Base-by-base conservation (phyloP, 108 stramenopile genomes). In the Fragilaria crotonensis region DNA sequence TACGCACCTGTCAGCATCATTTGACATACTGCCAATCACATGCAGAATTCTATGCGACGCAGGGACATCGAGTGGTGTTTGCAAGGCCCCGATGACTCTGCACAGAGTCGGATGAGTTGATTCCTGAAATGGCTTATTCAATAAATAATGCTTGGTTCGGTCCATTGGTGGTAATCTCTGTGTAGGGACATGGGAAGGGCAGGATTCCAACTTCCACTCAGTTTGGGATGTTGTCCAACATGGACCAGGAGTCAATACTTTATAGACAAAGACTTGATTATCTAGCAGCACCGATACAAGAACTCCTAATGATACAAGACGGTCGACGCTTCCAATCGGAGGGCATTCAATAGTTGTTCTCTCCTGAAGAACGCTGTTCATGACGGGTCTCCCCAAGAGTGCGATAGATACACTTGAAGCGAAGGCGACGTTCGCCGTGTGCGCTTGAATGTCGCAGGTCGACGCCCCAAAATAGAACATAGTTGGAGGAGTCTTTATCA, bases 1-100 rank as follows among this genome's bases (percentile, higher is more conserved):
- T 25, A 86, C 58, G 54, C 77, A 80, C 22, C 49, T 50, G 2
- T 64, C 53, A n/a, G 80, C 54, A 57, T 89, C 77, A 50, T 85
- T 77, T 19, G 64, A 54, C 25, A 77, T 67, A 0, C 60, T 70
- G 29, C 88, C 88, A 41, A 77, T 49, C 7, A 86, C 56, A 48
- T 84, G 83, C 25, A 86, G 46, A n/a, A 81, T 59, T 11, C 65
- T 62, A 45, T 72, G 54, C 1, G 54, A 56, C n/a, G 31, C n/a
- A 33, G 18, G 17, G 3, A 19, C 7, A 3, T 19, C 31, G 11
- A 19, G n/a, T n/a, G 36, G 54, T 26, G 33, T 2, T 23, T 18
- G 30, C 32, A 56, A 33, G 2, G 30, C 2, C 20, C 33, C 19
- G 3, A 19, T 19, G 2, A 33, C 32, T 20, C 20, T 19, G 17